Evolutionary conservation across 495 filamentous ascomycete genomes (phyloP).

Genomic region (Trichoderma asperelloides): DNA sequence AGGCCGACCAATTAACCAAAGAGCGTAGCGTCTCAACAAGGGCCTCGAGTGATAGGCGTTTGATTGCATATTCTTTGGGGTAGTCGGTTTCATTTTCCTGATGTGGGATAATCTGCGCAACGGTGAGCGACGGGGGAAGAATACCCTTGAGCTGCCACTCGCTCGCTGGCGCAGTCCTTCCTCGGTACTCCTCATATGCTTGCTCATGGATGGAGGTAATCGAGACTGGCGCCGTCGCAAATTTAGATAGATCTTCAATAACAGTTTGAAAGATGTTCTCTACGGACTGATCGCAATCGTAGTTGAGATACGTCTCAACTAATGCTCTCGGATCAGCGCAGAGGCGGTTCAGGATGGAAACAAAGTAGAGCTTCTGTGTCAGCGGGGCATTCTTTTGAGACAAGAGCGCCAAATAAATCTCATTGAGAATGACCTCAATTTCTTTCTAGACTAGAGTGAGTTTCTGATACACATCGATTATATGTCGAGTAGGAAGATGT

Average conservation of each 20-base stretch:
- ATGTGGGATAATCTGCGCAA: conserved; percentile 55
- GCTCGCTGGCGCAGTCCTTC: conserved; percentile 45
- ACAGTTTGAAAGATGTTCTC: conserved; percentile 97
- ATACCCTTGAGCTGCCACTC: conserved; percentile 83
- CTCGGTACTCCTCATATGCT: conserved; percentile 67
- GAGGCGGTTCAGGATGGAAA: conserved; percentile 74
- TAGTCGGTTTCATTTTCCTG: conserved; percentile 56
- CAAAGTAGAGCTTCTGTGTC: conserved; percentile 86
- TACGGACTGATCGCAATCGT: conserved; percentile 89
- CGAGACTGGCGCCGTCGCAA: conserved; percentile 63
- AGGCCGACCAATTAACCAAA: conserved; percentile 76
- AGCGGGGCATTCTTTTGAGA: conserved; percentile 78
- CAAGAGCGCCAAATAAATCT: conserved; percentile 91
- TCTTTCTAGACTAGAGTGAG: conserved; percentile 57
- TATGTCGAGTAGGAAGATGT: not conserved
- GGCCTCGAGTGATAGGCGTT: conserved; percentile 77
- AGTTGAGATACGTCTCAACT: conserved; percentile 96
- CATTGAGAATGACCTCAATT: conserved; percentile 94
- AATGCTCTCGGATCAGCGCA: conserved; percentile 78
- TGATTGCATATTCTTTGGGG: conserved; percentile 78
- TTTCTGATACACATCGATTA: not conserved
- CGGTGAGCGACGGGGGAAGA: conserved; percentile 76
- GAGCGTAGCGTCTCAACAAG: conserved; percentile 83
- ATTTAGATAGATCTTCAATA: conserved; percentile 84
- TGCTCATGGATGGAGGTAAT: conserved; percentile 74